Evolutionary conservation across 306 rosid genomes (phyloP), one percentile per base, ranked within the genome.

Genomic region (Cucumis hystrix): DNA sequence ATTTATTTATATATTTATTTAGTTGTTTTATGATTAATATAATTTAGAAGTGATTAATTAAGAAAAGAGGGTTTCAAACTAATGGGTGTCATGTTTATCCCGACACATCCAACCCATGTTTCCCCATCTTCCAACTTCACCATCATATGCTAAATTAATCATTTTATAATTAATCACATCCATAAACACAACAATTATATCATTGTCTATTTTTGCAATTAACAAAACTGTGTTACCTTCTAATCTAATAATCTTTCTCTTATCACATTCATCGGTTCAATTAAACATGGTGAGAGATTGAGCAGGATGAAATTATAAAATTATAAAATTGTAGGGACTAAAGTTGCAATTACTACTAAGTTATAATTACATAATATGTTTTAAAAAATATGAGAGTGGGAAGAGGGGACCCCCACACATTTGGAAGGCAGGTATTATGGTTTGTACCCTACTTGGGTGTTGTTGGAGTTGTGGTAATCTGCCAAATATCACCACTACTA

Each of bases 81-180:
- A 72, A 72, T 72, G 60, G 76, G 76, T 72, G 60, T 72, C 76
- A 72, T 72, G 76, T 72, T 72, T 72, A 72, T 72, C 76, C 76
- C 76, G 16, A 72, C 76, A 72, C 61, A 47, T 51, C 61, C 76
- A 72, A 72, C 76, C 61, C 76, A 72, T 72, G 76, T 72, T 72
- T 72, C 76, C 76, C 10, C 76, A 72, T 72, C 76, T 72, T 72
- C 76, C 76, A 72, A 72, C 76, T 72, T 51, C 60, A 15, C 11
- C 0, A 23, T 28, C 25, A 16, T 51, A 14, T 49, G 25, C 61
- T 49, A 47, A 8, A 8, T 72, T 49, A 49, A 45, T 45, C 75
- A 10, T 12, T 21, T 14, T 20, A n/a, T 10, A 20, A 40, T 69
- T 43, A 43, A 43, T 45, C 56, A 66, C 2, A 66, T 39, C 15